Percentiles rank a stretch among this genome's conserved stretches.
phyloP scores from a whole-genome alignment of 2,329 filamentous ascomycete genomes.

The Colletotrichum sp. region DNA sequence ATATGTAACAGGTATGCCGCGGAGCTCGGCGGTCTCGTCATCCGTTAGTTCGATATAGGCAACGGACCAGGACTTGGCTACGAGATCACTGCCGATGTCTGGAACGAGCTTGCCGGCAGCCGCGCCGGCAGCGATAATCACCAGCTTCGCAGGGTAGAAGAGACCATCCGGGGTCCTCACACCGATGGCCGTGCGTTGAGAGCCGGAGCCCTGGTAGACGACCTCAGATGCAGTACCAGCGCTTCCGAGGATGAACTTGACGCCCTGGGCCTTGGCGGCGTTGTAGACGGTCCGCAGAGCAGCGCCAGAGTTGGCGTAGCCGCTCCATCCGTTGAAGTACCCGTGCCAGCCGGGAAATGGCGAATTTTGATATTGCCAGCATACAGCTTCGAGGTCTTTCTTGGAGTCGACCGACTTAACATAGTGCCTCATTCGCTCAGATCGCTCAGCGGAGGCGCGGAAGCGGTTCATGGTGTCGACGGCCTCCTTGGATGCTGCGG shows the following conservation, averaged over 20 bases:
- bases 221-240: conserved; percentile 30
- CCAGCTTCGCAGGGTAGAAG: conserved; percentile 30
- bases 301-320: conserved; percentile 61
- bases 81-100: conserved; percentile 51
- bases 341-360: conserved; percentile 59
- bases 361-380: conserved; percentile 52
- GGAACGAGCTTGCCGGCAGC: conserved; percentile 52
- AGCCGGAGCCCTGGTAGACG: conserved; percentile 23
- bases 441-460: conserved; percentile 44
- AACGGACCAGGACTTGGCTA: conserved; percentile 63
- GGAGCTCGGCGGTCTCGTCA: conserved; percentile 56
- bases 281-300: conserved; percentile 52
- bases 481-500: conserved; percentile 51
- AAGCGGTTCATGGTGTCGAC: conserved; percentile 49
- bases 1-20: conserved; percentile 65
- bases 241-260: conserved; percentile 41
- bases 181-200: not conserved
- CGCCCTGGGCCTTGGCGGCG: conserved; percentile 38
- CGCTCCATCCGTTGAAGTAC: conserved; percentile 62
- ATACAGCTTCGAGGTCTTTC: conserved; percentile 44
- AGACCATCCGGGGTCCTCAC: not conserved
- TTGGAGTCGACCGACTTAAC: conserved; percentile 33
- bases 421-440: not conserved
- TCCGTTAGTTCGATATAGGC: conserved; percentile 63
- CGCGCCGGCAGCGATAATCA: conserved; percentile 59